Percentiles rank a stretch among this genome's conserved stretches.
These are phyloP conservation scores for Arabidopsis thaliana DNA, from an alignment of 345 rosid genomes.

Conservation along the genomic window DNA sequence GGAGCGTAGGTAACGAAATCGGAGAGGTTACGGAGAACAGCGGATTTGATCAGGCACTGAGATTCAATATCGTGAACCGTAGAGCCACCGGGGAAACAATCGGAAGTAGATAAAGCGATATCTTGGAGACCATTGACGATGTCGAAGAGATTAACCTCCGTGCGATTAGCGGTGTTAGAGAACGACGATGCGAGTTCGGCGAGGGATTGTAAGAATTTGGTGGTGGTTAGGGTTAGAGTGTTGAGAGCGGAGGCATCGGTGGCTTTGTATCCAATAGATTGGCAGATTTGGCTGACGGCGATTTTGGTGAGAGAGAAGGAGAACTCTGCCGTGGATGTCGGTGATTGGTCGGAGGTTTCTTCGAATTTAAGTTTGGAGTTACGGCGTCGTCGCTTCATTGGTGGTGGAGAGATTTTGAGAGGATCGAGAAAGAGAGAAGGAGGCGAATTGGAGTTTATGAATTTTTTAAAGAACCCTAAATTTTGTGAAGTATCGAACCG, in stretches of 20 bases:
- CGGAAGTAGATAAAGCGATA: slow-evolving; percentile 39
- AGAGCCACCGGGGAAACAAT: slow-evolving; percentile 57
- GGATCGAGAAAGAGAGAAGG: slow-evolving; percentile 26
- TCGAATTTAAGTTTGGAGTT: background rate
- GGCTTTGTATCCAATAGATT: slow-evolving; percentile 55
- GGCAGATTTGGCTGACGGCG: slow-evolving; percentile 69
- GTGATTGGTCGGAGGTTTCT: slow-evolving; percentile 36
- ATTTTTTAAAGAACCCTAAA: slow-evolving; percentile 33
- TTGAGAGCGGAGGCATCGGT: slow-evolving; percentile 54
- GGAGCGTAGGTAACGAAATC: slow-evolving; percentile 42
- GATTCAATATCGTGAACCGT: slow-evolving; percentile 36
- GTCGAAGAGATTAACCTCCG: slow-evolving; percentile 59
- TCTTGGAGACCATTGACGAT: slow-evolving; percentile 56
- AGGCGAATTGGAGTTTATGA: slow-evolving; percentile 27
- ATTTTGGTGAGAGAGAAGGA: slow-evolving; percentile 50
- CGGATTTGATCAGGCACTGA: slow-evolving; percentile 43
- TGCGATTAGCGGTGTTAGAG: slow-evolving; percentile 55
- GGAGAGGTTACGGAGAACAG: slow-evolving; percentile 44
- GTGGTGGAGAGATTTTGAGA: slow-evolving; percentile 30
- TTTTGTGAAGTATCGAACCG: slow-evolving; percentile 9
- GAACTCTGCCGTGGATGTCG: slow-evolving; percentile 38
- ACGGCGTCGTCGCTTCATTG: slow-evolving; percentile 46
- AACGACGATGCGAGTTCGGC: slow-evolving; percentile 50
- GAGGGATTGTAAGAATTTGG: slow-evolving; percentile 51
- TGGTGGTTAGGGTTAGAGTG: slow-evolving; percentile 52